Evolutionary conservation across 306 rosid species (phyloP).

Genomic region (Malus sylvestris): DNA sequence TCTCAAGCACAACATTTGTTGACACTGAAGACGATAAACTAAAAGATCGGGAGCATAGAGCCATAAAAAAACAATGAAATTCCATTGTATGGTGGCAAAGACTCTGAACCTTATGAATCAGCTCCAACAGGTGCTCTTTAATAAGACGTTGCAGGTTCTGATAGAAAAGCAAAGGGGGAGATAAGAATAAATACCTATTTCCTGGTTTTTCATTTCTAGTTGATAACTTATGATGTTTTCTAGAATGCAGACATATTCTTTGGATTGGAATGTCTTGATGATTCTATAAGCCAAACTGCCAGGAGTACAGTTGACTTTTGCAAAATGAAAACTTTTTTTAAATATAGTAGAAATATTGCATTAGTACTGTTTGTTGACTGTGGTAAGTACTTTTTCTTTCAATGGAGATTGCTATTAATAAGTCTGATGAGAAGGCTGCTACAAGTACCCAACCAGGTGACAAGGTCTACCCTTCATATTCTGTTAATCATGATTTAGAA

Average conservation of each 20-base stretch:
- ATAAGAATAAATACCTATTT: conserved; percentile 23
- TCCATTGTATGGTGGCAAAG: conserved; percentile 21
- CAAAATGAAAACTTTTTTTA: not conserved
- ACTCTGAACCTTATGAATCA: conserved; percentile 22
- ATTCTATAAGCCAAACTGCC: conserved; percentile 33
- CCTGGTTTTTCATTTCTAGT: conserved; percentile 7
- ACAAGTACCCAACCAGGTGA: too few relatives aligned
- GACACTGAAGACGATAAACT: conserved; percentile 9
- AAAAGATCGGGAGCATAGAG: conserved; percentile 9
- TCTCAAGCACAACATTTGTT: conserved; percentile 21
- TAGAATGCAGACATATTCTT: conserved; percentile 57
- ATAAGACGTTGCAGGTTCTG: conserved; percentile 23
- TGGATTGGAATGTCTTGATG: conserved; percentile 56
- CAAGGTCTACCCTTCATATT: too few relatives aligned
- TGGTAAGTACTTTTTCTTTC: not conserved
- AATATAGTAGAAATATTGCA: not conserved
- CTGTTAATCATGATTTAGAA: too few relatives aligned
- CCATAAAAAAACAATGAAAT: conserved; percentile 12
- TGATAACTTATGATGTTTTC: conserved; percentile 1
- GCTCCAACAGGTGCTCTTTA: conserved; percentile 23
- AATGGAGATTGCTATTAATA: not conserved
- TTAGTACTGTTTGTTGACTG: not conserved
- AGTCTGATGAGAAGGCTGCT: not conserved
- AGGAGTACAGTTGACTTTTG: conserved; percentile 31
- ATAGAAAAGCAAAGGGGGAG: conserved; percentile 45